These are phyloP conservation scores for Drosera capensis DNA, from an alignment of 148 eudicot species.

Conservation along the genomic window DNA sequence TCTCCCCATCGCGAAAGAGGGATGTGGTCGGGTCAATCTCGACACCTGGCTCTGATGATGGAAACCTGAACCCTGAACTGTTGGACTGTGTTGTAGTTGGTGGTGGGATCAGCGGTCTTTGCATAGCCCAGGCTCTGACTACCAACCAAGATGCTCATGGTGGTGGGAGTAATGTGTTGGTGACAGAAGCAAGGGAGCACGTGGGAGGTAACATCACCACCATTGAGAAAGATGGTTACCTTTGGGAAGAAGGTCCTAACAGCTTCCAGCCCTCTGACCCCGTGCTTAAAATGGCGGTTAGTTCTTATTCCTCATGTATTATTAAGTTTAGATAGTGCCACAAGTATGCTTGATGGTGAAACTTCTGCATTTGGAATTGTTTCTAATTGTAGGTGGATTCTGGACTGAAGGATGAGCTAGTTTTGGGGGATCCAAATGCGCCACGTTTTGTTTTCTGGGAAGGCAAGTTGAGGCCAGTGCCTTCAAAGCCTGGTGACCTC, in stretches of 20 bases:
- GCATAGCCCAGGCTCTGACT: constrained; percentile 52
- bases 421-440: constrained; percentile 70
- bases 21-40: neutral
- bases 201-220: constrained; percentile 74
- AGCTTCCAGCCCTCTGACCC: constrained; percentile 86
- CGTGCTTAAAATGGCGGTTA: constrained; percentile 54
- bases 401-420: constrained; percentile 71
- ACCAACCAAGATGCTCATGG: constrained; percentile 26
- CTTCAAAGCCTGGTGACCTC: constrained; percentile 53
- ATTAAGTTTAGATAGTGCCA: neutral
- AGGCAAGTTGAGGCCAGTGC: constrained; percentile 61
- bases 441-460: constrained; percentile 81
- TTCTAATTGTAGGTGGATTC: constrained; percentile 34
- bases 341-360: neutral
- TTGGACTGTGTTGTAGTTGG: constrained; percentile 69
- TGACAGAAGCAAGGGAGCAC: constrained; percentile 59
- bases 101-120: constrained; percentile 72
- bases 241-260: constrained; percentile 89
- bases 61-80: neutral
- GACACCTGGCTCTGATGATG: neutral
- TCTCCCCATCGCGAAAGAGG: constrained; percentile 1
- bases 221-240: constrained; percentile 47
- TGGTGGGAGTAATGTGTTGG: constrained; percentile 21
- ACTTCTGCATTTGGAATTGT: neutral
- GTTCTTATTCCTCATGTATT: neutral